phyloP scores from a whole-genome alignment of 257 asterid species.

The Cynanchum wilfordii region DNA sequence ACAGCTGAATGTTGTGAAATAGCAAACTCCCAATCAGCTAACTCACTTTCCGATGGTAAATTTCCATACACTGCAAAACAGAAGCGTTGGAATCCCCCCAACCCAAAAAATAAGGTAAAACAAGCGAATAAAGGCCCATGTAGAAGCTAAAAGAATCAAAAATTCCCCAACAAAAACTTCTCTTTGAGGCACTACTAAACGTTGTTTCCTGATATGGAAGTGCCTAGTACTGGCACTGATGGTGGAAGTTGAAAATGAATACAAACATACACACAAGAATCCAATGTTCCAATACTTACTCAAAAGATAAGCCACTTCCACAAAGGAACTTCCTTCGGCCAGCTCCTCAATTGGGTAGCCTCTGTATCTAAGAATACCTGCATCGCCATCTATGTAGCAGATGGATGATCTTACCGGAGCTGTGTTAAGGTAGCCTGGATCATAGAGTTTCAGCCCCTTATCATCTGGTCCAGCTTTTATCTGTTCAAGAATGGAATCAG shows the following conservation, averaged over 20 bases:
- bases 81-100: neutral
- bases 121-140: neutral
- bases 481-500: constrained; percentile 37
- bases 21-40: constrained; percentile 94
- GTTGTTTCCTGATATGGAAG: neutral
- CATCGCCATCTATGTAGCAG: constrained; percentile 95
- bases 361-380: constrained; percentile 90
- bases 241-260: no score
- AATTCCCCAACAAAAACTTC: neutral
- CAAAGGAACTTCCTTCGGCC: constrained; percentile 84
- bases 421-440: constrained; percentile 95
- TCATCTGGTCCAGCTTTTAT: constrained; percentile 63
- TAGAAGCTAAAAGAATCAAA: neutral
- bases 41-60: constrained; percentile 78
- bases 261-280: neutral
- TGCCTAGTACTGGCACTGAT: no score
- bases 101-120: neutral
- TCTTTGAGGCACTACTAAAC: neutral
- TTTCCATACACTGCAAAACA: constrained; percentile 75
- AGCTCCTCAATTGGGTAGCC: constrained; percentile 97
- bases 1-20: constrained; percentile 79
- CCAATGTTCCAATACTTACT: constrained; percentile 38
- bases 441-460: constrained; percentile 96
- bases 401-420: constrained; percentile 95
- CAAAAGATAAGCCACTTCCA: constrained; percentile 95